Conservation (phyloP, 495 filamentous ascomycete genomes). For the Penicillium psychrofluorescens region DNA sequence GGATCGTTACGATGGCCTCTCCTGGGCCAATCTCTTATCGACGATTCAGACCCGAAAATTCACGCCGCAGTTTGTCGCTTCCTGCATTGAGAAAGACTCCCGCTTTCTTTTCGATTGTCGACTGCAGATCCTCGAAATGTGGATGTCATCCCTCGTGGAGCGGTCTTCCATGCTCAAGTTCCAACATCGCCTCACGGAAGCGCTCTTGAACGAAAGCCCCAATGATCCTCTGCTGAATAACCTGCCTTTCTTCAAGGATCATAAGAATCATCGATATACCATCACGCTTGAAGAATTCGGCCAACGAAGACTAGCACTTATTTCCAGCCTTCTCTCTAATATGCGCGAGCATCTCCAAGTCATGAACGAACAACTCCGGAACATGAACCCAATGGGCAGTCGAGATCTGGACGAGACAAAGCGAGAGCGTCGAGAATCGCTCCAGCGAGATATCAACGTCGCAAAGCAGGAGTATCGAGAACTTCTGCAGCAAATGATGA, state of each 20-base stretch:
- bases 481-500: conserved; percentile 52
- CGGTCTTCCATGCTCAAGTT: conserved; percentile 59
- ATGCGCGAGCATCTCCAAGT: conserved; percentile 50
- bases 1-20: conserved; percentile 44
- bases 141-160: conserved; percentile 58
- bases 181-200: conserved; percentile 54
- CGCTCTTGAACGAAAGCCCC: conserved; percentile 43
- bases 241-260: conserved; percentile 50
- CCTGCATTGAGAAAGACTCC: conserved; percentile 43
- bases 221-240: conserved; percentile 50
- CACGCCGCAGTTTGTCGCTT: conserved; percentile 53
- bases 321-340: conserved; percentile 57
- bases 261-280: conserved; percentile 28
- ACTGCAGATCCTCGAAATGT: conserved; percentile 44
- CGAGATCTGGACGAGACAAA: too few species aligned
- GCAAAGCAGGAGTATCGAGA: conserved; percentile 48
- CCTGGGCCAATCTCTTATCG: conserved; percentile 55
- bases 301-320: conserved; percentile 49
- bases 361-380: too few species aligned
- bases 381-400: too few species aligned
- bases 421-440: too few species aligned
- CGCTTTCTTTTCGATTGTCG: conserved; percentile 38
- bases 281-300: conserved; percentile 50
- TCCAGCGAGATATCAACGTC: conserved; percentile 8
- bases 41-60: conserved; percentile 61